Evolutionary conservation across 495 filamentous ascomycete genomes (phyloP).

Genomic region (Chaetomium fimeti): DNA sequence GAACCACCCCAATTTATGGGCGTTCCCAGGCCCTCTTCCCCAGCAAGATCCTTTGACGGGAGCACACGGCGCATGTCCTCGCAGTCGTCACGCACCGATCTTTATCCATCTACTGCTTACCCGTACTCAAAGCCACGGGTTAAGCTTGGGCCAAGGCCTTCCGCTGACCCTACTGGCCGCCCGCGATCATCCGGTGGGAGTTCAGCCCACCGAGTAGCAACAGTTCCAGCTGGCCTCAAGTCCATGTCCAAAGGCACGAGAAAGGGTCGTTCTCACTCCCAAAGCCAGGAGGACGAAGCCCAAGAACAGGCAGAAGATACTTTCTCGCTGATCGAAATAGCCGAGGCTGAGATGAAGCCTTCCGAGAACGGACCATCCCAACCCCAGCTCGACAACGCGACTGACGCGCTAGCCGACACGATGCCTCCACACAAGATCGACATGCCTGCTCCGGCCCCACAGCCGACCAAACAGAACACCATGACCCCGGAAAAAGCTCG

Average conservation of each 20-base stretch:
- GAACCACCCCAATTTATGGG: slow-evolving; percentile 45
- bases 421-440: slow-evolving; percentile 48
- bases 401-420: slow-evolving; percentile 53
- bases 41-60: slow-evolving; percentile 41
- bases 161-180: slow-evolving; percentile 64
- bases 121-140: slow-evolving; percentile 66
- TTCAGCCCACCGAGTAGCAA: slow-evolving; percentile 64
- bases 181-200: slow-evolving; percentile 56
- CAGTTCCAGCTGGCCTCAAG: slow-evolving; percentile 59
- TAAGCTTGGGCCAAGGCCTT: slow-evolving; percentile 80
- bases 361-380: slow-evolving; percentile 34
- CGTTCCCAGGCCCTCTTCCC: slow-evolving; percentile 38
- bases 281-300: slow-evolving; percentile 35
- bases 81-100: slow-evolving; percentile 65
- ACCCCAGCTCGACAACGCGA: slow-evolving; percentile 40
- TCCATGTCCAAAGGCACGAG: slow-evolving; percentile 45
- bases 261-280: slow-evolving; percentile 39
- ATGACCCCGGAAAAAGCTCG: slow-evolving; percentile 88
- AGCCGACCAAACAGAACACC: slow-evolving; percentile 51
- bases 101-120: slow-evolving; percentile 57
- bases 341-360: slow-evolving; percentile 29
- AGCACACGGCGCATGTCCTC: slow-evolving; percentile 54
- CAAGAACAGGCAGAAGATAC: slow-evolving; percentile 31
- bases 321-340: slow-evolving; percentile 19
- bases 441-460: slow-evolving; percentile 36